A percentile compares a stretch with the other conserved stretches of the same genome.
These are phyloP conservation scores for Starmera quercuum DNA, from an alignment of 805 yeast species.

Conservation along the genomic window DNA sequence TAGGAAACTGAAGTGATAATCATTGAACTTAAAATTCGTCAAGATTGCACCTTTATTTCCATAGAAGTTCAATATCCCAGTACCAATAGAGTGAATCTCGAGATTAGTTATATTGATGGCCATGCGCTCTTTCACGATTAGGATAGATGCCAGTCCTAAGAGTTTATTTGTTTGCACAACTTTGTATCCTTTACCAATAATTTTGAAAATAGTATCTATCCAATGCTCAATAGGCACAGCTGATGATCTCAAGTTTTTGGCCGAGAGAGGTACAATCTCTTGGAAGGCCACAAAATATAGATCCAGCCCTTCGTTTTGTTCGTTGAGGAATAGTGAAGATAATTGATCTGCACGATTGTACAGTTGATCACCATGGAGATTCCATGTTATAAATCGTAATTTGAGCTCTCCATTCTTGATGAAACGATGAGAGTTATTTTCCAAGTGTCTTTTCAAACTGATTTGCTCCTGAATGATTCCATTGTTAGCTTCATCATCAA, in stretches of 20 bases:
- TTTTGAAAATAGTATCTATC: constrained; percentile 19
- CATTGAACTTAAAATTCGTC: constrained; percentile 29
- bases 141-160: constrained; percentile 42
- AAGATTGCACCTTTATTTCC: constrained; percentile 57
- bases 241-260: constrained; percentile 28
- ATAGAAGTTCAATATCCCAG: constrained; percentile 50
- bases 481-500: not conserved
- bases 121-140: constrained; percentile 28
- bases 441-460: constrained; percentile 10
- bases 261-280: constrained; percentile 42
- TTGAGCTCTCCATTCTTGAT: constrained; percentile 12
- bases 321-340: constrained; percentile 6
- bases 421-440: constrained; percentile 9
- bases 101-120: constrained; percentile 31
- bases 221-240: constrained; percentile 25
- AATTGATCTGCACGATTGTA: constrained; percentile 12
- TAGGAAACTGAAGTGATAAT: constrained; percentile 27
- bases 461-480: too few relatives aligned
- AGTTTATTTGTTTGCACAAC: constrained; percentile 39
- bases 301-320: constrained; percentile 17
- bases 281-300: constrained; percentile 39
- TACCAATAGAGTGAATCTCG: constrained; percentile 38
- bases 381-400: constrained; percentile 31
- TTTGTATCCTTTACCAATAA: constrained; percentile 20
- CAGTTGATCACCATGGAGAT: constrained; percentile 24